A percentile compares a stretch with the other conserved stretches of the same genome.
These are phyloP conservation scores for Apiotrichum akiyoshidainum DNA, from an alignment of 1,284 basidiomycete genomes.

Conservation along the genomic window DNA sequence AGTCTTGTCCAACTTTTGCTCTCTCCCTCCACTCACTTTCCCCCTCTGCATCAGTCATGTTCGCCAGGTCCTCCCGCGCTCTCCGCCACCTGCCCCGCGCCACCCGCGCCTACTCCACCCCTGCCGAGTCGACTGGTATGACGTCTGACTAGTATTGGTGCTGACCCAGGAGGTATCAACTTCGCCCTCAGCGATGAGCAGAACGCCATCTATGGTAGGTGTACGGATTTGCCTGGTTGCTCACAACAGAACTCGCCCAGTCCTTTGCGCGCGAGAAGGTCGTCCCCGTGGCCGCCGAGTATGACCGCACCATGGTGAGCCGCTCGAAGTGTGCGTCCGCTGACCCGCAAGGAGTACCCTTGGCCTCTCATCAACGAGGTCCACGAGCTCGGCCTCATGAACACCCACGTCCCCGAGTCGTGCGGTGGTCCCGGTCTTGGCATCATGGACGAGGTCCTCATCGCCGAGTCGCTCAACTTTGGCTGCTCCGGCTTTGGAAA, in stretches of 20 bases:
- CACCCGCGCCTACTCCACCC: neutral
- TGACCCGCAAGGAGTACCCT: conserved; percentile 51
- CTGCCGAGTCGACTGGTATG: neutral
- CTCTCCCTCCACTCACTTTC: neutral
- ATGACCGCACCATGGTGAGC: conserved; percentile 52
- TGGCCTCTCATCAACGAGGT: conserved; percentile 57
- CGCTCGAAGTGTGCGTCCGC: no score
- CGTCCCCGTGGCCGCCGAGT: conserved; percentile 54
- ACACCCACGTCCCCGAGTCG: conserved; percentile 54
- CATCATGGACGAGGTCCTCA: conserved; percentile 55
- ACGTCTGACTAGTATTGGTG: no score
- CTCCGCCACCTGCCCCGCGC: neutral
- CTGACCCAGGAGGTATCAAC: neutral
- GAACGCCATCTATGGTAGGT: conserved; percentile 40
- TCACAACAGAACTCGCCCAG: conserved; percentile 52
- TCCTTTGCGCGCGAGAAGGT: conserved; percentile 55
- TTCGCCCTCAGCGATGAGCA: conserved; percentile 43
- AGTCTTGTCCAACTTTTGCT: neutral
- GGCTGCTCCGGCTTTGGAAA: conserved; percentile 59
- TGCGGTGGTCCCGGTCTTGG: conserved; percentile 57
- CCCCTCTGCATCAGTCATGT: neutral
- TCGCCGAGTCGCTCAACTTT: conserved; percentile 54
- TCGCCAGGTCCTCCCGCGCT: neutral
- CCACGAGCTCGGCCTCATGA: conserved; percentile 53
- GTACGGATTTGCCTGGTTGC: neutral